Evolutionary conservation across 1,284 basidiomycete genomes (phyloP), one percentile per base, ranked within the genome.

Genomic region (Marasmius sp.): DNA sequence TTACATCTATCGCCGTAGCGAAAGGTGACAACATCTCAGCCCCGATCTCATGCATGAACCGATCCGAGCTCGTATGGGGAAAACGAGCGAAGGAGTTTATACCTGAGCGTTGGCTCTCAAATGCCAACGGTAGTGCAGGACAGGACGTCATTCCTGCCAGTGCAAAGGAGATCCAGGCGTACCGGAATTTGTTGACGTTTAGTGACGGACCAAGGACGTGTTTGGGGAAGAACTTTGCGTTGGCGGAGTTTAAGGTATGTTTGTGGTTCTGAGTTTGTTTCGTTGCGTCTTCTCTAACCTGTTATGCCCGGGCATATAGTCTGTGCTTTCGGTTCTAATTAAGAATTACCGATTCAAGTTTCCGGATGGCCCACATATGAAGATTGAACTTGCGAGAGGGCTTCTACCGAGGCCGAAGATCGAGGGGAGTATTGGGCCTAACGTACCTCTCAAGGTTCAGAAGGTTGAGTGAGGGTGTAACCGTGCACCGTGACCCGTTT

Each of bases 231-330:
- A 69, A 70, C 10, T 80, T 84, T 64, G 77, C 81, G 0, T 41
- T 82, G 8, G 66, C 77, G 0, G 79, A 82, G 64, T 77, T 85
- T 68, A 85, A 85, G 78, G 84, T 81, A 14, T 18, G 65, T 63
- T 69, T 38, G 43, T 59, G 70, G 66, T 3, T n/a, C 50, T 49
- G 8, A 16, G 22, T 39, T 39, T 55, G 16, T 48, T n/a, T 20
- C 20, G 16, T 27, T 16, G 39, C 7, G n/a, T 37, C 22, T 38
- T 39, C 69, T 36, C 69, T 69, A 9, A n/a, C 33, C 41, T 50
- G 20, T 39, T 36, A 59, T 59, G 3, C 14, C 11, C n/a, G 33
- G 41, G 53, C 55, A 9, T 60, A 10, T 55, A 85, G 82, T 75
- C 77, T 4, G 78, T 80, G 0, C 65, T 85, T 7, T 75, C 74